Evolutionary conservation across 306 rosid genomes (phyloP), one percentile per base, ranked within the genome.

Genomic region (Vigna hirtella): DNA sequence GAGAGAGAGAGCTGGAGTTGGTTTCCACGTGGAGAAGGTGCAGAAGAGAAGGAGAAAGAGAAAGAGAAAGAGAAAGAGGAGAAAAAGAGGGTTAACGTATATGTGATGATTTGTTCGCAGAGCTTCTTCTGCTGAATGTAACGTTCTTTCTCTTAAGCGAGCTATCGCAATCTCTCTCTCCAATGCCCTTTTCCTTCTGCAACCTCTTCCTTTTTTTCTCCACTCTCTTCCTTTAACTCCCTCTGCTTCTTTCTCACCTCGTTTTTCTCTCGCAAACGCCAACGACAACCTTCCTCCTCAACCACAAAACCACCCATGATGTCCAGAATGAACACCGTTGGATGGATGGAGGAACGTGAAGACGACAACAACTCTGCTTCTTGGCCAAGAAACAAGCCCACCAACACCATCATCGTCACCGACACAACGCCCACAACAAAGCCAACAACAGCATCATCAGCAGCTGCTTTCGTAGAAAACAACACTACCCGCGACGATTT

Each of bases 261-360:
- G 8, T 40, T 40, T 40, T 40, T 40, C 45, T 9, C 48, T 11
- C 48, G 11, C 48, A 9, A 9, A 9, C 4, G 4, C 10, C 14
- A 43, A 8, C 45, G 10, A 42, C 12, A 42, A 43, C 4, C 48
- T 43, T 43, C 48, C 14, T 43, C 14, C 3, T 9, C 14, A 43
- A 43, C 14, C 48, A 9, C 13, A 7, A 30, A 79, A 22, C 55
- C 70, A 40, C 0, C 11, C 45, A 92, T 90, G 95, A 84, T 90
- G 77, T 80, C 93, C 1, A 84, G 89, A 83, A 65, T 76, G n/a
- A 79, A 79, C 88, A n/a, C 76, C 13, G 81, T 59, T 65, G 66
- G 81, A 17, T 88, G 93, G 97, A 59, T 89, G 81, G 91, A 88
- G 10, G 89, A 70, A 26, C 78, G 63, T 50, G 88, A 89, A 47